These are phyloP conservation scores for Ogataea neopini DNA, from an alignment of 805 yeast genomes.

Conservation along the genomic window DNA sequence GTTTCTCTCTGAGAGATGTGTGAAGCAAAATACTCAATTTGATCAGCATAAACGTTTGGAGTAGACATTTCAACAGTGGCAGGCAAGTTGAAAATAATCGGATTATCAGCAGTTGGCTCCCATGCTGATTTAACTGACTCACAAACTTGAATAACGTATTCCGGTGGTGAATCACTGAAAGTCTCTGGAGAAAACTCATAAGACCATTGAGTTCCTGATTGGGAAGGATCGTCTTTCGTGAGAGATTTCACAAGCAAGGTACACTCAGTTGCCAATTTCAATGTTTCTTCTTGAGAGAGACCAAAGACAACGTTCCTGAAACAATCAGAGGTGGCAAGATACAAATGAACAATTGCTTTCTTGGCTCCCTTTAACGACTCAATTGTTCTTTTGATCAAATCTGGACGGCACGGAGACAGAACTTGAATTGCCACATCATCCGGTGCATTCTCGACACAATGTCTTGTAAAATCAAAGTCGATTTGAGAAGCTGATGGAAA, in stretches of 20 bases:
- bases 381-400: constrained; percentile 68
- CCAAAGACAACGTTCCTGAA: constrained; percentile 76
- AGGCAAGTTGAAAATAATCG: constrained; percentile 76
- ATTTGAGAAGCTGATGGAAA: constrained; percentile 84
- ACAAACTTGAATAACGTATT: constrained; percentile 72
- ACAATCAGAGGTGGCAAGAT: constrained; percentile 72
- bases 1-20: constrained; percentile 71
- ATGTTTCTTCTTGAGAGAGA: constrained; percentile 67
- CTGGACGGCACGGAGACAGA: constrained; percentile 73
- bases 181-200: constrained; percentile 80
- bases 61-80: constrained; percentile 79
- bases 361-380: constrained; percentile 74
- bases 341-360: constrained; percentile 68
- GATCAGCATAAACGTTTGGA: constrained; percentile 79
- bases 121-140: constrained; percentile 78
- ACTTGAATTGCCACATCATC: constrained; percentile 77
- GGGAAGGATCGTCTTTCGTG: constrained; percentile 72
- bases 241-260: constrained; percentile 64
- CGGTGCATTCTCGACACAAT: constrained; percentile 77
- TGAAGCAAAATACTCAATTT: constrained; percentile 69
- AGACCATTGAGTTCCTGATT: constrained; percentile 64
- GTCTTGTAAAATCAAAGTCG: constrained; percentile 78
- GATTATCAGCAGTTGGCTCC: constrained; percentile 72
- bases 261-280: constrained; percentile 68
- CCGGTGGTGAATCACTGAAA: constrained; percentile 72